A percentile compares a stretch with the other conserved stretches of the same genome.
Conservation (phyloP, 1,284 basidiomycete genomes). For the Flammula alnicola region DNA sequence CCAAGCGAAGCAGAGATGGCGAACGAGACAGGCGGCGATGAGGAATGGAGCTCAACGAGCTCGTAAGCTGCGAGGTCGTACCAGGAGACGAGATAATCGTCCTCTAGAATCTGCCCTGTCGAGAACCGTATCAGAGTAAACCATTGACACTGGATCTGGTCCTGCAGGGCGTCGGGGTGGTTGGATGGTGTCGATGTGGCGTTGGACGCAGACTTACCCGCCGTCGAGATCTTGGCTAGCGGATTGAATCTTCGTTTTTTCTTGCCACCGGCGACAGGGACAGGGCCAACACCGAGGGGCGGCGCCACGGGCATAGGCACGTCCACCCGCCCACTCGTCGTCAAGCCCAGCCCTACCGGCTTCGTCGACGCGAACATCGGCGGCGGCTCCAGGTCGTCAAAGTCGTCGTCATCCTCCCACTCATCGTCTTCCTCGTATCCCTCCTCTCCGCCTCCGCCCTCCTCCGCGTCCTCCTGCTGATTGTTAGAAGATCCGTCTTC, state of each 20-base stretch:
- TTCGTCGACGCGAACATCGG: conserved; percentile 18
- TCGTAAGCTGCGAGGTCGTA: conserved; percentile 63
- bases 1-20: conserved; percentile 6
- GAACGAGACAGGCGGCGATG: conserved; percentile 35
- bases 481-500: background rate
- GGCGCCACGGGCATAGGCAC: no score
- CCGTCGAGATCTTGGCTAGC: conserved; percentile 9
- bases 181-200: no score
- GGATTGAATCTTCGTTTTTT: conserved; percentile 14
- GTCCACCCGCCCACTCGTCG: background rate
- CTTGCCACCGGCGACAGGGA: background rate
- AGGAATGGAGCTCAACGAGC: conserved; percentile 65
- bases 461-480: conserved; percentile 6
- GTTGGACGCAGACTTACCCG: no score
- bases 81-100: conserved; percentile 59
- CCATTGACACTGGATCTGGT: conserved; percentile 19
- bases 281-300: background rate
- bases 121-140: conserved; percentile 63
- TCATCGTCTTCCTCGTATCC: conserved; percentile 43
- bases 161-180: no score
- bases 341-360: conserved; percentile 15
- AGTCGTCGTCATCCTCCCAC: conserved; percentile 22
- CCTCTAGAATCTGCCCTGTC: conserved; percentile 69
- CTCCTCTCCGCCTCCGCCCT: conserved; percentile 20
- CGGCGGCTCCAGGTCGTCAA: conserved; percentile 21